phyloP scores from a whole-genome alignment of 768 basidiomycete species.

The Phylloporus sp. region DNA sequence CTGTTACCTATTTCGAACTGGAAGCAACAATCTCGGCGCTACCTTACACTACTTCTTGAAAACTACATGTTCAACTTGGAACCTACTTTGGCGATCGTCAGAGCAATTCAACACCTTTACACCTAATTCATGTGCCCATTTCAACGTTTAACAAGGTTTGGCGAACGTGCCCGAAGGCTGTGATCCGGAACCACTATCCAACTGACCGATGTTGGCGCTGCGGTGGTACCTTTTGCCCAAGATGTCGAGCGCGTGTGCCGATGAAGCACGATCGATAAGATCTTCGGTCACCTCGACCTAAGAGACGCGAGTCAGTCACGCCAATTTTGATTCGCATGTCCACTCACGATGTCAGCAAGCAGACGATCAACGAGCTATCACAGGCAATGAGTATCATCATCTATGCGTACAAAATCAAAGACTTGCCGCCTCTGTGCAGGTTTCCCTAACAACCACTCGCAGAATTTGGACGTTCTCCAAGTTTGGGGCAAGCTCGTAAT shows the following conservation, averaged over 20 bases:
- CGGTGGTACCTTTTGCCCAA: slow-evolving; percentile 31
- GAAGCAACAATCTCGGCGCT: not conserved
- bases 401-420: slow-evolving; percentile 17
- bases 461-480: slow-evolving; percentile 51
- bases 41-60: not conserved
- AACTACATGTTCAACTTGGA: not conserved
- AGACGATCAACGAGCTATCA: slow-evolving; percentile 57
- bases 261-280: slow-evolving; percentile 43
- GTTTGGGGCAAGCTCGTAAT: slow-evolving; percentile 54
- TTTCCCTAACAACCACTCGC: slow-evolving; percentile 59
- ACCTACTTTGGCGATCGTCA: not conserved
- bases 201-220: slow-evolving; percentile 35
- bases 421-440: slow-evolving; percentile 44
- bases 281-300: slow-evolving; percentile 64
- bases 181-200: slow-evolving; percentile 46
- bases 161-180: slow-evolving; percentile 59
- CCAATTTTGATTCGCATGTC: not conserved
- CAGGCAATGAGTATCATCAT: slow-evolving; percentile 23
- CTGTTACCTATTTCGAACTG: not conserved
- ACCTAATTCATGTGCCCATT: not conserved
- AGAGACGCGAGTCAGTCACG: not conserved
- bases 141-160: slow-evolving; percentile 50
- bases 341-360: slow-evolving; percentile 62
- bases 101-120: not conserved
- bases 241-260: slow-evolving; percentile 47